Evolutionary conservation across 208 protist species (phyloP).

Genomic region (Trypanosoma boissoni): DNA sequence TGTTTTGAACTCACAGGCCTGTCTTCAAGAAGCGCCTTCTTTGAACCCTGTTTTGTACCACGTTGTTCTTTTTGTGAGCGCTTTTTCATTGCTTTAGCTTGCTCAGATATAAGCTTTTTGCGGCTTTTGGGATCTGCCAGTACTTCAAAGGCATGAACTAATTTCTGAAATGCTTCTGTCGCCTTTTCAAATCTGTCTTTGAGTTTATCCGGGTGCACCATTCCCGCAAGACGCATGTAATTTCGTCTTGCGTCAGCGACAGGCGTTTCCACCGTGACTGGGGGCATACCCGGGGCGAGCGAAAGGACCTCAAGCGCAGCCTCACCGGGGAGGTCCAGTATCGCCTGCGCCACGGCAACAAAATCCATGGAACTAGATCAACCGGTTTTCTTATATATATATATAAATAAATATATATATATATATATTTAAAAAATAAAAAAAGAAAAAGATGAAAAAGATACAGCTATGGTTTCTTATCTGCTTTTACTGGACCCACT

Average conservation of each 20-base stretch:
- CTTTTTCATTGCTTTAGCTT: conserved; percentile 10
- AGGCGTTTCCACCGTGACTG: conserved; percentile 53
- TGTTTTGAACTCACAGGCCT: no score
- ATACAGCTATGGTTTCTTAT: background rate
- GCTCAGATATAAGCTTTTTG: conserved; percentile 24
- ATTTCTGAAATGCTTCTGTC: conserved; percentile 80
- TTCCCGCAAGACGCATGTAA: conserved; percentile 77
- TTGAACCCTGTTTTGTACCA: background rate
- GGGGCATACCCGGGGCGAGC: conserved; percentile 52
- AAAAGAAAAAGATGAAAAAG: conserved; percentile 1
- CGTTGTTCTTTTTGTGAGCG: conserved; percentile 3
- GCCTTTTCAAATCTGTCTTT: conserved; percentile 49
- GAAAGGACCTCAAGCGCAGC: conserved; percentile 53
- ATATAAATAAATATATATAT: conserved; percentile 13
- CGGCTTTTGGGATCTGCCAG: conserved; percentile 65
- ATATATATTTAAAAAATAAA: conserved; percentile 8
- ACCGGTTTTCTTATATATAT: background rate
- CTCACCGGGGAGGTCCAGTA: conserved; percentile 48
- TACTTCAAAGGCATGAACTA: conserved; percentile 79
- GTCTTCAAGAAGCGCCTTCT: background rate
- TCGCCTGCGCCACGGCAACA: conserved; percentile 39
- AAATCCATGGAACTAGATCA: no score
- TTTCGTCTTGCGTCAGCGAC: conserved; percentile 64
- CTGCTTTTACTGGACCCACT: no score
- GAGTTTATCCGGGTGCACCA: conserved; percentile 85